Evolutionary conservation across 805 yeast genomes (phyloP).

Genomic region (Wickerhamiella slavikovae): DNA sequence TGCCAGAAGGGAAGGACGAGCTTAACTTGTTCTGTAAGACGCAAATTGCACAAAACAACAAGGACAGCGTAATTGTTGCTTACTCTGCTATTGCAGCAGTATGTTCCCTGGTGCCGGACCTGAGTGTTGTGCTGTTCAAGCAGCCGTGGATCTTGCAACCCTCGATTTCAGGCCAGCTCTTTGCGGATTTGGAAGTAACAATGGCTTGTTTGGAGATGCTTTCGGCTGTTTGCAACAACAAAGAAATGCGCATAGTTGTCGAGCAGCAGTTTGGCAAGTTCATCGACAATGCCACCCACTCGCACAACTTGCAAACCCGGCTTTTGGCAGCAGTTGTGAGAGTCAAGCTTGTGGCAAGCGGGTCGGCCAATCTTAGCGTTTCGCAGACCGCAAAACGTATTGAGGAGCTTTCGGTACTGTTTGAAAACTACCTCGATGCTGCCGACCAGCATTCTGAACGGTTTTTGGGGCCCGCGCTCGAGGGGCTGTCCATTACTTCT

Average conservation of each 20-base stretch:
- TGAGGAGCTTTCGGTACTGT: slow-evolving; percentile 13
- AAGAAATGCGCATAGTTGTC: slow-evolving; percentile 14
- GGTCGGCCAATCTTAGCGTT: slow-evolving; percentile 7
- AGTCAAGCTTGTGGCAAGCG: slow-evolving; percentile 16
- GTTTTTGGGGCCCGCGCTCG: slow-evolving; percentile 13
- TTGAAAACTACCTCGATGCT: slow-evolving; percentile 12
- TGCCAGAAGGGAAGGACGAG: slow-evolving; percentile 1
- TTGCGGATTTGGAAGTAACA: slow-evolving; percentile 9
- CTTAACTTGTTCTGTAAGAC: slow-evolving; percentile 2
- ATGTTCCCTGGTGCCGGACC: slow-evolving; percentile 13
- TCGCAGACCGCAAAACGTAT: slow-evolving; percentile 9
- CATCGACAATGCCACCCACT: slow-evolving; percentile 10
- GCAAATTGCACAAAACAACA: neutral
- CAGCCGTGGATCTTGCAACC: slow-evolving; percentile 5
- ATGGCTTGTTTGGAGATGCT: slow-evolving; percentile 15
- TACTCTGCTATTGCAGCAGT: slow-evolving; percentile 13
- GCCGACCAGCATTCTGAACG: neutral
- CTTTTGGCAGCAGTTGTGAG: slow-evolving; percentile 17
- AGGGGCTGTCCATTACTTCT: slow-evolving; percentile 21
- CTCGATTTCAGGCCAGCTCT: slow-evolving; percentile 5
- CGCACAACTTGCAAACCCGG: slow-evolving; percentile 8
- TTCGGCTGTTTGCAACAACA: slow-evolving; percentile 17
- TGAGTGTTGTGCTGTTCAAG: slow-evolving; percentile 13
- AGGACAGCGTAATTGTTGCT: slow-evolving; percentile 6
- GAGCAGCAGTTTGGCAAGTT: slow-evolving; percentile 10